Base-by-base conservation (phyloP, 306 rosid species). In the Rosa multiflora region DNA sequence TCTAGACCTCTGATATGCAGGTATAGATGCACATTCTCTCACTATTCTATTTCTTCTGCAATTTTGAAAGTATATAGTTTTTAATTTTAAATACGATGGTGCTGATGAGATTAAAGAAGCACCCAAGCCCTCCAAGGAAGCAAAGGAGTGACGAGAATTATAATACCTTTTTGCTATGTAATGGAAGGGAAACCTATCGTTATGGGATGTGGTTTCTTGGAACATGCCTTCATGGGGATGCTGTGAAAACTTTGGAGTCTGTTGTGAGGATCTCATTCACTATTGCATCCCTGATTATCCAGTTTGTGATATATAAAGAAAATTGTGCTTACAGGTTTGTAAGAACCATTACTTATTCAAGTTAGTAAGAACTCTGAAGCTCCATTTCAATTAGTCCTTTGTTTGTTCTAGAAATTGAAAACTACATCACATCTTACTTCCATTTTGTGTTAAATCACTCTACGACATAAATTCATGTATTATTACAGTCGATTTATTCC, bases 261-360 rank as follows among this genome's bases (percentile, higher is more conserved):
- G 98, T 77, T 94, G 98, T 76, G 86, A 89, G 80, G 97, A 94
- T 74, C 73, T 72, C 32, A 82, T 76, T 53, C 89, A 90, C 69
- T 94, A 96, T 69, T 94, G 96, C 98, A 96, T 32, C 88, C 52
- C 11, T 32, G 93, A 90, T 83, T 85, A 88, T 81, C 98, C 98
- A 47, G 15, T 92, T 68, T 94, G 97, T 68, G 90, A 89, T 63
- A 76, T 83, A 20, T 48, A n/a, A 12, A 82, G 82, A 68, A 79
- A 53, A 42, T 89, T 69, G 29, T 92, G 98, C 87, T 87, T 92
- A 46, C 82, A 90, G 98, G 98, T 94, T 75, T 76, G 88, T 81
- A 58, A 32, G 35, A 32, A 32, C 35, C 69, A 35, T 20, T 59
- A 49, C 47, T 20, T 13, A 13, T 29, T n/a, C 39, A 40, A 5